These are phyloP conservation scores for Colletotrichum destructivum DNA, from an alignment of 2,329 filamentous ascomycete species.

Conservation along the genomic window DNA sequence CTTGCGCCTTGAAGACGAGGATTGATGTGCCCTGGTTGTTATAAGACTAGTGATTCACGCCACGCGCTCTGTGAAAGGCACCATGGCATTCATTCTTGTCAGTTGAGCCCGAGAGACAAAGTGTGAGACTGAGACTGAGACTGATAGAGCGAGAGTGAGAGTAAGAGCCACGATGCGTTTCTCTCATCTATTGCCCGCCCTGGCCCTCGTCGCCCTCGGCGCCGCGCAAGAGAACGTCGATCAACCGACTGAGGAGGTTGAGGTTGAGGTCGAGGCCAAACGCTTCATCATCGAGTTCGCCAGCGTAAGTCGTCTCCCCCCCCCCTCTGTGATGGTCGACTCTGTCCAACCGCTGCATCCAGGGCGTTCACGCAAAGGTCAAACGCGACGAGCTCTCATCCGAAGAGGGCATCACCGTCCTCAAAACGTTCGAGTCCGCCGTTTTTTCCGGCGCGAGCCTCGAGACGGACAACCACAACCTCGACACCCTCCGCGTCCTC, in stretches of 20 bases:
- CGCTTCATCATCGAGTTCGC: constrained; percentile 41
- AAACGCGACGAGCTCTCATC: constrained; percentile 35
- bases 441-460: constrained; percentile 40
- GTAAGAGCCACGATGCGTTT: constrained; percentile 24
- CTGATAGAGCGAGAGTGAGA: too few relatives aligned
- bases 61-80: not conserved
- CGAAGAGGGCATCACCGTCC: constrained; percentile 24
- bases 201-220: not conserved
- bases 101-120: not conserved
- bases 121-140: too few relatives aligned
- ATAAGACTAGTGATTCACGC: not conserved
- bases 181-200: not conserved
- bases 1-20: not conserved
- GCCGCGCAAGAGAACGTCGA: not conserved
- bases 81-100: not conserved
- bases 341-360: too few relatives aligned
- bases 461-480: constrained; percentile 33
- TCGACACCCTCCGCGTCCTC: constrained; percentile 32
- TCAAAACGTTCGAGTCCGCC: constrained; percentile 34
- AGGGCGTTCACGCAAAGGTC: constrained; percentile 12
- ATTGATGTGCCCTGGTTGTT: not conserved
- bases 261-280: constrained; percentile 22
- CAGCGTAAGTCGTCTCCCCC: not conserved
- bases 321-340: not conserved
- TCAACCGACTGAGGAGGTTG: not conserved